Evolutionary conservation across 116 monocot genomes (phyloP).

Genomic region (Thalassia testudinum): DNA sequence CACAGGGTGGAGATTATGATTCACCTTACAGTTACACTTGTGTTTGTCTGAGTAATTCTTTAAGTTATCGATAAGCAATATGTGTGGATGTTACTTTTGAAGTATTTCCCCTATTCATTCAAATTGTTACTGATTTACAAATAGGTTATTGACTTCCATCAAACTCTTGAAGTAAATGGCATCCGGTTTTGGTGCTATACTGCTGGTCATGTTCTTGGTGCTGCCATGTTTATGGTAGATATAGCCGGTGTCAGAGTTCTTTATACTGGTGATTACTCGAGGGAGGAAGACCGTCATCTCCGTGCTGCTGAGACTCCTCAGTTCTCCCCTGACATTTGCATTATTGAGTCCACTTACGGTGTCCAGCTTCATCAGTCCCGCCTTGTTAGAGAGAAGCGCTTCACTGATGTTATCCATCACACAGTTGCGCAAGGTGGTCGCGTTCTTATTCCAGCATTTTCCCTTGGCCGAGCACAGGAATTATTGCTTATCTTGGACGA

Average conservation of each 20-base stretch:
- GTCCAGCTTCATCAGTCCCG: conserved; percentile 94
- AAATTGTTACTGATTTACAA: background rate
- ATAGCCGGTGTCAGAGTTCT: conserved; percentile 85
- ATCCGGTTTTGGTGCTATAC: conserved; percentile 99
- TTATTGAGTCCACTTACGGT: conserved; percentile 95
- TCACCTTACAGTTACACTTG: too few species aligned
- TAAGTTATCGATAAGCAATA: too few species aligned
- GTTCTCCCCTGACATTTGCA: conserved; percentile 87
- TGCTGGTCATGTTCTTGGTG: conserved; percentile 95
- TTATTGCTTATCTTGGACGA: conserved; percentile 91
- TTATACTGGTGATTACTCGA: conserved; percentile 94
- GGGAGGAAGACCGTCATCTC: conserved; percentile 93
- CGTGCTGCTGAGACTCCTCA: conserved; percentile 82
- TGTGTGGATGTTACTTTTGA: too few species aligned
- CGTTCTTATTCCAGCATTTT: conserved; percentile 94
- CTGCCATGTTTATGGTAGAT: conserved; percentile 99
- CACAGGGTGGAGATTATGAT: too few species aligned
- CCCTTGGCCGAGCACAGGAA: conserved; percentile 93
- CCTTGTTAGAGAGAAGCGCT: conserved; percentile 71
- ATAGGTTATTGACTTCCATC: conserved; percentile 98
- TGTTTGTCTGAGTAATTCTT: too few species aligned
- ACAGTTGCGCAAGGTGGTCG: conserved; percentile 74
- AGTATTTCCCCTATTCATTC: too few species aligned
- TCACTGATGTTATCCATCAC: conserved; percentile 82
- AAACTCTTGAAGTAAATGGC: conserved; percentile 92